These are phyloP conservation scores for Trametes punicea DNA, from an alignment of 768 basidiomycete species.

Conservation along the genomic window DNA sequence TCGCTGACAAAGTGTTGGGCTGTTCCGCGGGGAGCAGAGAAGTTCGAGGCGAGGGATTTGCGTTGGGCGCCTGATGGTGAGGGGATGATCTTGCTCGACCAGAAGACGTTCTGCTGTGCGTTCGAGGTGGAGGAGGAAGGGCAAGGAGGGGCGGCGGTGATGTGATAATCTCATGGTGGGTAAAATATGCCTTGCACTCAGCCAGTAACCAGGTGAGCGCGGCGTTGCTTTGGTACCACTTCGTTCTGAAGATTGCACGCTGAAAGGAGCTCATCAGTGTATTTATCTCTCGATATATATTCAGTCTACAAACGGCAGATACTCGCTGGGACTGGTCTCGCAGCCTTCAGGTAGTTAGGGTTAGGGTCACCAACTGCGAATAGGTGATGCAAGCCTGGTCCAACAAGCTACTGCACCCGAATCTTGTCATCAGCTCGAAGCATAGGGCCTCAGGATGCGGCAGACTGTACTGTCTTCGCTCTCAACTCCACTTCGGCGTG, in stretches of 20 bases:
- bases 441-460: too few relatives aligned
- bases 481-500: too few relatives aligned
- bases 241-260: too few relatives aligned
- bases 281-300: too few relatives aligned
- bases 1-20: neutral
- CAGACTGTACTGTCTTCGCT: too few relatives aligned
- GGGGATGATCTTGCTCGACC: conserved; percentile 71
- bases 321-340: neutral
- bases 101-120: conserved; percentile 80
- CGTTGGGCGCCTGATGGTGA: conserved; percentile 87
- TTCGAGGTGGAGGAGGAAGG: conserved; percentile 57
- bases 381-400: neutral
- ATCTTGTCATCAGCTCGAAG: too few relatives aligned
- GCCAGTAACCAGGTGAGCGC: neutral
- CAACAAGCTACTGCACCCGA: neutral
- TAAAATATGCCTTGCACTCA: neutral
- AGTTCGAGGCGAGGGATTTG: conserved; percentile 68
- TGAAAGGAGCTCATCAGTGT: too few relatives aligned
- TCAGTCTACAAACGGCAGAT: too few relatives aligned
- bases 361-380: too few relatives aligned
- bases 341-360: neutral
- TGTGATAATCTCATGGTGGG: neutral
- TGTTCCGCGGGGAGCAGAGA: conserved; percentile 39
- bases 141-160: neutral
- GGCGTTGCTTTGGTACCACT: too few relatives aligned